These are phyloP conservation scores for Hypoxylon perforatum DNA, from an alignment of 495 filamentous ascomycete species.

Conservation along the genomic window DNA sequence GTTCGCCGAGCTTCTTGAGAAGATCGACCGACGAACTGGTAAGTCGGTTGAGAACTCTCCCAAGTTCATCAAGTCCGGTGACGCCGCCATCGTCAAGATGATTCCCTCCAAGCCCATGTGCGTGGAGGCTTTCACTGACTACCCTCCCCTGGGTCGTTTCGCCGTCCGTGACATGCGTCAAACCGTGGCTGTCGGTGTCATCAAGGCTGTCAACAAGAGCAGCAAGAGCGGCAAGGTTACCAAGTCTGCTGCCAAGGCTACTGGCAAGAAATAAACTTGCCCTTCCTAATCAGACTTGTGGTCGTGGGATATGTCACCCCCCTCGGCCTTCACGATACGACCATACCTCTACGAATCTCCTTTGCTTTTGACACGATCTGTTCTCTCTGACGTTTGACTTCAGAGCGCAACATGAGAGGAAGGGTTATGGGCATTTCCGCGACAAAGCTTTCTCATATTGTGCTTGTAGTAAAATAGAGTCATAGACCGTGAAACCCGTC, in stretches of 20 bases:
- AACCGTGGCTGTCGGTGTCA: slow-evolving; percentile 97
- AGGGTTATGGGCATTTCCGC: slow-evolving; percentile 55
- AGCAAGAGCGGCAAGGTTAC: slow-evolving; percentile 60
- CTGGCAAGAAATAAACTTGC: slow-evolving; percentile 63
- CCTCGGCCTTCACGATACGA: slow-evolving; percentile 32
- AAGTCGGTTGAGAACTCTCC: slow-evolving; percentile 90
- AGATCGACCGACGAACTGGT: slow-evolving; percentile 99
- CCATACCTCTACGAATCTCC: slow-evolving; percentile 47
- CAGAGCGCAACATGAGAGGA: slow-evolving; percentile 57
- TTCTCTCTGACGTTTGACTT: slow-evolving; percentile 57
- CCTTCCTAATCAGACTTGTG: slow-evolving; percentile 4
- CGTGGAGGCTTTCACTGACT: slow-evolving; percentile 99
- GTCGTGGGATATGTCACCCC: slow-evolving; percentile 1
- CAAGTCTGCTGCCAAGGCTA: slow-evolving; percentile 82
- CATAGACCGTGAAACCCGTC: slow-evolving; percentile 50
- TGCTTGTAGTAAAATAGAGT: slow-evolving; percentile 65
- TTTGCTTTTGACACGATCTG: slow-evolving; percentile 55
- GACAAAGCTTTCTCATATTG: slow-evolving; percentile 60
- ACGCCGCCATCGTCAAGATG: slow-evolving; percentile 99
- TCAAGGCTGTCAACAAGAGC: slow-evolving; percentile 71
- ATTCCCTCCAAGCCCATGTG: slow-evolving; percentile 99
- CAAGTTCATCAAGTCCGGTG: slow-evolving; percentile 99
- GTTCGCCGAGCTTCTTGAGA: slow-evolving; percentile 97
- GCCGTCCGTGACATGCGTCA: slow-evolving; percentile 94
- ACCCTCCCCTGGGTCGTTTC: slow-evolving; percentile 98